Evolutionary conservation across 106 monocot genomes (phyloP), one percentile per base, ranked within the genome.

Genomic region (Allium cepa): DNA sequence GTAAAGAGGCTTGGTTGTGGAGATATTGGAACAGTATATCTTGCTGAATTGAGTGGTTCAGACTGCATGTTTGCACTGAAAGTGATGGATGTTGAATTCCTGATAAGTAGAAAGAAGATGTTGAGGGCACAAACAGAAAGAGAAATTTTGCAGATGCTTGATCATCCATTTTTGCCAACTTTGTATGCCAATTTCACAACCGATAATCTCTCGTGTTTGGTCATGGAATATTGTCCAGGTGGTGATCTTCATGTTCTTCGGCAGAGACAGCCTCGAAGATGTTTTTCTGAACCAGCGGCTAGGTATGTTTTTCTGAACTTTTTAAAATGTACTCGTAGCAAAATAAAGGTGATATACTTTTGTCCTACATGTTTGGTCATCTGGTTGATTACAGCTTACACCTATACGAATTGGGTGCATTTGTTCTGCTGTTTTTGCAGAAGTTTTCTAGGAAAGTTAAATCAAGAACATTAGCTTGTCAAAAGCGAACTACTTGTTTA

Each of bases 141-240:
- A 50, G 92, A 92, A 71, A 92, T 92, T 65, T 65, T 92, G 62
- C 81, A 85, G 73, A 83, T 88, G 78, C 78, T 92, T 45, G 92
- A 92, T 75, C 92, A 92, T 75, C 92, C 92, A 56, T 92, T 92
- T 55, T 82, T 92, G 12, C 92, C 92, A n/a, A 92, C 88, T 8
- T 71, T 92, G 8, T 92, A 88, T 76, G 72, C 88, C 52, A 75
- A 85, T 78, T 95, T 95, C 60, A 88, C 76, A 0, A 88, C 95
- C 0, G 91, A 95, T 67, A 95, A 91, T 53, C 88, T 95, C 9
- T 83, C 96, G 10, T 96, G 88, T 69, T 80, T 96, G 62, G 91
- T 88, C 10, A 96, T 96, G 91, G 96, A 96, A 75, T 96, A 82
- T 70, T 96, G 91, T 71, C 96, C 88, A 17, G 91, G 91, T 70